Base-by-base conservation (phyloP, 179 eudicot species). In the Amaranthus tricolor region DNA sequence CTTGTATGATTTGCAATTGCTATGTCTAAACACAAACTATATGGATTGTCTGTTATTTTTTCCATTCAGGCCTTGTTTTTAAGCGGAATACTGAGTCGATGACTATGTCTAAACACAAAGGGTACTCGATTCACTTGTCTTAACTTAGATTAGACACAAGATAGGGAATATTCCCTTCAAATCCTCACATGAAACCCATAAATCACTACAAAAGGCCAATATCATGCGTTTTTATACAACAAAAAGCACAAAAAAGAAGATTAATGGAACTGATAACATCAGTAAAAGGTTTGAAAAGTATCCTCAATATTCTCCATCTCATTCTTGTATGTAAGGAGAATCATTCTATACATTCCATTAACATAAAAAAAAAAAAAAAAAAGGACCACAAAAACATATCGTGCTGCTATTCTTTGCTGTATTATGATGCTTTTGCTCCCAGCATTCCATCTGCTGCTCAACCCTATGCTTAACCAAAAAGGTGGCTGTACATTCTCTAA, bases 391-490 rank as follows among this genome's bases (percentile, higher is more conserved):
- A 10, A 60, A 59, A 47, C n/a, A 74, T 55, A 6, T 21, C 70
- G 47, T 67, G 72, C 66, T 80, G 83, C 80, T 67, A 54, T 67
- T 61, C 64, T 72, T 44, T 76, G 80, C 80, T 81, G 80, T 72
- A 68, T 59, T 72, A 68, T 59, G 17, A 16, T 56, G 45, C 54
- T 21, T 16, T 44, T 57, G 58, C 61, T 68, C 49, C 75, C 61
- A 49, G 64, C 68, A 66, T 56, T 43, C 73, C 66, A 55, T 21
- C 50, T 69, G 10, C 62, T 7, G 47, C 61, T 21, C 49, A 48
- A 54, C 47, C 56, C 67, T 24, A 80, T 70, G 72, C 81, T 17
- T 74, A 49, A 40, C 19, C 1, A 7, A 53, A 68, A 62, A 12
- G 75, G 56, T 49, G 69, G 43, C 62, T 11, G 14, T 7, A 56